Evolutionary conservation across 2,329 filamentous ascomycete species (phyloP), one percentile per base, ranked within the genome.

Genomic region (Chaetomiaceae sp.): DNA sequence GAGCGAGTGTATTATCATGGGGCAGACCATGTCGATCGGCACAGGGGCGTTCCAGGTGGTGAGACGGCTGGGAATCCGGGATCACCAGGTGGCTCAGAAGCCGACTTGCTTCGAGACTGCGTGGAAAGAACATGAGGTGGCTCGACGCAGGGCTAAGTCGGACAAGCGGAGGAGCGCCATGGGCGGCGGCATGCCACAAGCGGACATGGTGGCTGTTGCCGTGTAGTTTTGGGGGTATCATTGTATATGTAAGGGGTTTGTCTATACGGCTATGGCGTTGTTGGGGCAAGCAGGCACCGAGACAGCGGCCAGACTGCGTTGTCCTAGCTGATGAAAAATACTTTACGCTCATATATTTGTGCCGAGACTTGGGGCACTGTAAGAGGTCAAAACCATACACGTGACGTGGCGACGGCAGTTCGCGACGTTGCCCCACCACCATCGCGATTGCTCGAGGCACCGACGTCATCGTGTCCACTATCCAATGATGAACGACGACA

Each of bases 1-100:
- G 9, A 89, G 83, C 51, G 94, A 99, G 73, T 95, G 90, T 71
- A 97, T 99, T 66, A 99, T 99, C 67, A 94, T 97, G 86, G 94
- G 94, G 14, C 92, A 97, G 76, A 91, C 86, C 37, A 95, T 97
- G 81, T 81, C 81, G 40, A 77, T 99, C 32, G 94, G 94, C 5
- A 99, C 94, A 0, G 94, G 94, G 4, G 87, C 89, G 1, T 94
- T 97, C 78, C 86, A 95, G 66, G 87, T 97, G 21, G 87, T 96
- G 3, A 76, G 91, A 38, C 79, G 82, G 54, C 71, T 97, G 58
- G 86, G 86, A 57, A 78, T 95, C 55, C 75, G 75, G 36, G 76
- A 82, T 6, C 68, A 77, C 66, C 64, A 87, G 61, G 71, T 89
- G 25, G 72, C 71, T 18, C 73, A 74, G 54, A 81, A 80, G 66